Base-by-base conservation (phyloP, 2,329 filamentous ascomycete genomes). In the Hypocreales sp. region DNA sequence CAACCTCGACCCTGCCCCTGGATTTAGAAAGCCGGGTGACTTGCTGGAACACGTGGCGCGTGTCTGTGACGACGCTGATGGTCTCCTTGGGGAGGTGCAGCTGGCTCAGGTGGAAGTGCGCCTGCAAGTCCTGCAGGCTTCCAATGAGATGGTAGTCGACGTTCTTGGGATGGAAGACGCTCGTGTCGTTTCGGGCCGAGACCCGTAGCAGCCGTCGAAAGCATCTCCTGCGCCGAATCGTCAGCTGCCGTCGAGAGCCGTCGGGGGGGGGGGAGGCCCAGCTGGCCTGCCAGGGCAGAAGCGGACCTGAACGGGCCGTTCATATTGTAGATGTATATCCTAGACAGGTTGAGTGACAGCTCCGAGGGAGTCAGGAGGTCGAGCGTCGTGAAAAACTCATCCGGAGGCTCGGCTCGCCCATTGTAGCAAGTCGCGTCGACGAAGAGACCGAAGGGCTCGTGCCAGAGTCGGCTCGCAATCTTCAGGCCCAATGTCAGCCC, bases 271-370 rank as follows among this genome's bases (percentile, higher is more conserved):
- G 11, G 5, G 8, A 24, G n/a, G n/a, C n/a, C n/a, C n/a, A n/a
- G n/a, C n/a, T n/a, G n/a, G n/a, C n/a, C n/a, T n/a, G n/a, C n/a
- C n/a, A n/a, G n/a, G n/a, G n/a, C n/a, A n/a, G n/a, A n/a, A n/a
- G 30, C 55, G 35, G 50, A 67, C 64, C 67, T 64, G 46, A 75
- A 78, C 8, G 71, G 65, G 40, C 68, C 77, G 40, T 79, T 79
- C 72, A 79, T 79, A 42, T 79, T 79, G 48, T 79, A 79, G 11
- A 79, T 60, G 36, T 79, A 79, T 22, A 77, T 60, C 20, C 72
- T 60, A 2, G 64, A 58, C 4, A 79, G 51, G 32, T 73, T 67
- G 27, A 58, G 60, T 2, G 64, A 60, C 24, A 79, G 46, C 38
- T 79, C 74, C 0, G 60, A 58, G 0, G 74, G 73, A 4, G 68